phyloP scores from a whole-genome alignment of 352 stramenopile genomes.

The Globisporangium ultimum region DNA sequence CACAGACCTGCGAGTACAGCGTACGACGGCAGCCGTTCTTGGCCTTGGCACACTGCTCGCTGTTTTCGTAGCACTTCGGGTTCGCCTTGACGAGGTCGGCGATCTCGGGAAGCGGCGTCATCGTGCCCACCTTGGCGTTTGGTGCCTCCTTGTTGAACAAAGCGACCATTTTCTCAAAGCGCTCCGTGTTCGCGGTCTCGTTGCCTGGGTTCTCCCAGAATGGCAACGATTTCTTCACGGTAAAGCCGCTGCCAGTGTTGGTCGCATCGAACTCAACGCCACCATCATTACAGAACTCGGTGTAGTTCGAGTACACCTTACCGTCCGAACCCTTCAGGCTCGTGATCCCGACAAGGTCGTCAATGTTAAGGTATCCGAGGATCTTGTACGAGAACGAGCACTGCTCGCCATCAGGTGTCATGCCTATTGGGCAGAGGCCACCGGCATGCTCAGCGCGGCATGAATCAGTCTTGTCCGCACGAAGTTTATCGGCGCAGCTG shows the following conservation, averaged over 20 bases:
- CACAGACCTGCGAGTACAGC: conserved; percentile 64
- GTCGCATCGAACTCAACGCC: conserved; percentile 44
- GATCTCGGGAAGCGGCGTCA: conserved; percentile 42
- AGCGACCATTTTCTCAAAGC: conserved; percentile 39
- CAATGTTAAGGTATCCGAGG: conserved; percentile 49
- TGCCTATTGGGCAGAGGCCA: conserved; percentile 38
- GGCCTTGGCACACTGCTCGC: conserved; percentile 31
- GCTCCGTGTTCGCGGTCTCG: conserved; percentile 36
- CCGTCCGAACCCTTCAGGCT: conserved; percentile 21
- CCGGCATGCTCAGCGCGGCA: conserved; percentile 33
- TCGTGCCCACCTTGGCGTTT: conserved; percentile 27
- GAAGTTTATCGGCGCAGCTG: conserved; percentile 40
- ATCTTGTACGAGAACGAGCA: conserved; percentile 66
- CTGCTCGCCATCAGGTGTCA: conserved; percentile 38
- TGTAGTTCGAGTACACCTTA: conserved; percentile 30
- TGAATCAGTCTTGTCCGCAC: conserved; percentile 40
- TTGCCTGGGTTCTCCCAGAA: conserved; percentile 66
- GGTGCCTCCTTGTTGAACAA: conserved; percentile 50
- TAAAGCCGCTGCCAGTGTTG: conserved; percentile 35
- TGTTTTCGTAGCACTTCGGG: conserved; percentile 69
- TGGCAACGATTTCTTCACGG: conserved; percentile 34
- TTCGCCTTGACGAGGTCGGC: conserved; percentile 35
- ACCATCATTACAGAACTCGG: conserved; percentile 43
- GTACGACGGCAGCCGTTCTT: conserved; percentile 44
- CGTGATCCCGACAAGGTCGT: conserved; percentile 59